Conservation (phyloP, 2,329 filamentous ascomycete genomes). For the Alternaria longipes region DNA sequence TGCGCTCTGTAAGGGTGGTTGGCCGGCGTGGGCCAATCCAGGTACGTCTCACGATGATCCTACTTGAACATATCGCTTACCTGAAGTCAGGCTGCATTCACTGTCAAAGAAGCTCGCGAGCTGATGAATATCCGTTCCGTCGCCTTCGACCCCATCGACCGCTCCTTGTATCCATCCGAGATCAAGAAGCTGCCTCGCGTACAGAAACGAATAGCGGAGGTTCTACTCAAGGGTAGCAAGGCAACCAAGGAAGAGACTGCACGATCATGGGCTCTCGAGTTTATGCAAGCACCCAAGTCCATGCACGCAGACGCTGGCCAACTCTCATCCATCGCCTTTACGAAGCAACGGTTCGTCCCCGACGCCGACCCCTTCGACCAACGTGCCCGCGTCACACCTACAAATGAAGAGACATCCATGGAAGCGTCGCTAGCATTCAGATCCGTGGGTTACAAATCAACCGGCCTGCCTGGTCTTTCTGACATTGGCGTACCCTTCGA, state of each 20-base stretch:
- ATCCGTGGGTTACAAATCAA: slow-evolving; percentile 93
- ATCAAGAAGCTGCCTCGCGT: slow-evolving; percentile 77
- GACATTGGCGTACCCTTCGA: slow-evolving; percentile 83
- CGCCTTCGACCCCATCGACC: slow-evolving; percentile 74
- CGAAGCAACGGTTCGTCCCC: slow-evolving; percentile 55
- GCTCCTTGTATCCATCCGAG: slow-evolving; percentile 71
- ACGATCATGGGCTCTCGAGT: slow-evolving; percentile 86
- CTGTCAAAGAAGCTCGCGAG: slow-evolving; percentile 93
- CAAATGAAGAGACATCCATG: slow-evolving; percentile 60
- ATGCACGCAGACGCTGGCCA: slow-evolving; percentile 66
- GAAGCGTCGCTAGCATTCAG: slow-evolving; percentile 81
- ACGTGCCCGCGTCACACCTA: slow-evolving; percentile 60
- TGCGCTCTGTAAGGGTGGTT: slow-evolving; percentile 85
- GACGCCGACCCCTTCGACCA: slow-evolving; percentile 57
- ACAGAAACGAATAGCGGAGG: slow-evolving; percentile 78
- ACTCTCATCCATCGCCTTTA: slow-evolving; percentile 74
- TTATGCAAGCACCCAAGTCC: slow-evolving; percentile 78
- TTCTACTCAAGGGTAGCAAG: slow-evolving; percentile 78
- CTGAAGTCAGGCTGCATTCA: slow-evolving; percentile 77
- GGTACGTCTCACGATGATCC: slow-evolving; percentile 56
- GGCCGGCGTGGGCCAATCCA: slow-evolving; percentile 90
- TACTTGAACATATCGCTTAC: not conserved
- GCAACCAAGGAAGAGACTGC: slow-evolving; percentile 58
- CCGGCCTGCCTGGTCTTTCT: slow-evolving; percentile 76
- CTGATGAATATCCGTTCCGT: slow-evolving; percentile 79